These are phyloP conservation scores for Globisporangium takayamanum DNA, from an alignment of 352 stramenopile species.

Conservation along the genomic window DNA sequence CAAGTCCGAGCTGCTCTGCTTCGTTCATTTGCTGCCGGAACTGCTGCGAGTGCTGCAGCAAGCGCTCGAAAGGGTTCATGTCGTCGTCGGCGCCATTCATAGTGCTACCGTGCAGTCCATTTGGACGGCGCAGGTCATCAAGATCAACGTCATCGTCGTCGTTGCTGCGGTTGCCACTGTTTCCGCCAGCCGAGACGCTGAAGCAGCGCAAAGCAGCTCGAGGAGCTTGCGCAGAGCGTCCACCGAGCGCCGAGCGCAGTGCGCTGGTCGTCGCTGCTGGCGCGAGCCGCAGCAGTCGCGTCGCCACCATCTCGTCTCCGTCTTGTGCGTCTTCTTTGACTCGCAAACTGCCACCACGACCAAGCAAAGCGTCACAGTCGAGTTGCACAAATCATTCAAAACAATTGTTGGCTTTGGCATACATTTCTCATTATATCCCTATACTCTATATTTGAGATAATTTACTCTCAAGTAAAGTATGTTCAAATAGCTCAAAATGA, in stretches of 20 bases:
- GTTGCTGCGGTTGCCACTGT: neutral
- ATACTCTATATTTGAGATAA: too few relatives aligned
- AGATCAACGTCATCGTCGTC: constrained; percentile 9
- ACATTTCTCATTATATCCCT: too few relatives aligned
- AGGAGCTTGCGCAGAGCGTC: neutral
- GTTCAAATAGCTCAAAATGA: too few relatives aligned
- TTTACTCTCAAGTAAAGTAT: too few relatives aligned
- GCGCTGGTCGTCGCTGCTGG: neutral
- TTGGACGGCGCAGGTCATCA: constrained; percentile 8
- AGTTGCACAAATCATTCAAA: neutral
- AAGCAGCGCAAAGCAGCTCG: neutral
- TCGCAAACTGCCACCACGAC: neutral
- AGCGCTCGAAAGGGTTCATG: constrained; percentile 54
- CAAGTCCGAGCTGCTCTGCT: constrained; percentile 12
- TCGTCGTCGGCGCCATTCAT: constrained; percentile 15
- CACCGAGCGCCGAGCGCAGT: neutral
- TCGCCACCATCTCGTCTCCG: constrained; percentile 6
- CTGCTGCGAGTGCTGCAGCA: constrained; percentile 60
- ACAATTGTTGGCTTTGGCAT: too few relatives aligned
- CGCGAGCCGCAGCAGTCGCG: constrained; percentile 5
- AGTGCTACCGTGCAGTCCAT: neutral
- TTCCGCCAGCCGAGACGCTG: neutral
- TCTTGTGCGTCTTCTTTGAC: neutral
- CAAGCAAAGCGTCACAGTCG: neutral
- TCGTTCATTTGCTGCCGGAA: constrained; percentile 37